Base-by-base conservation (phyloP, 805 yeast species). In the Kuraishia cidri region DNA sequence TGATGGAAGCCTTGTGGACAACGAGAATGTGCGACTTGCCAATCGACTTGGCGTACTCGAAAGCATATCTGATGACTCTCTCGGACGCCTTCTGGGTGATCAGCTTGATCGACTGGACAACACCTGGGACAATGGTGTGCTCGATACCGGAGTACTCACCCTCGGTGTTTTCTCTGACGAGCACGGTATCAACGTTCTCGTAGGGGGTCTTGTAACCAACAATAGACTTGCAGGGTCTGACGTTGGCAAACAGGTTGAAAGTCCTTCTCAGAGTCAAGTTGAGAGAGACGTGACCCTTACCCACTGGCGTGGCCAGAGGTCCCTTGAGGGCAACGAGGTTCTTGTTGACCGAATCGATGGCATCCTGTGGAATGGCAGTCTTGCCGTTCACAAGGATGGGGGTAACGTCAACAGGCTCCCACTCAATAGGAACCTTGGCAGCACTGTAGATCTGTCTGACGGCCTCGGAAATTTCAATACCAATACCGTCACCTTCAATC, bases 81-180 rank as follows among this genome's bases (percentile, higher is more conserved):
- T 87, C 95, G 38, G 95, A 85, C 37, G 97, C 97, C 37, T 85
- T 87, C 57, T 80, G 81, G 54, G 98, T 92, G 70, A 92, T 92
- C 62, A 92, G 75, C 69, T 92, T 92, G 67, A 90, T 90, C 42
- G 95, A 84, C 70, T 92, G 97, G 34, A 92, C 97, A 36, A 92
- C 97, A 56, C 98, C 98, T 44, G 97, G 97, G 37, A 87, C 94
- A 44, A 92, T 87, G 43, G 86, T 82, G 71, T 92, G 98, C 72
- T 92, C 98, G 50, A 92, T 88, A 67, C 98, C 98, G 21, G 97
- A 88, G 71, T 86, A 90, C 66, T 90, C 97, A 67, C 95, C 97
- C 69, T 90, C 97, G 47, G 97, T 90, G 73, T 92, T 92, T 70
- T 92, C 98, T 75, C 98, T 87, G 61, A 92, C 88, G 52, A 92